Evolutionary conservation across 768 basidiomycete genomes (phyloP).

Genomic region (Termitomyces sp.): DNA sequence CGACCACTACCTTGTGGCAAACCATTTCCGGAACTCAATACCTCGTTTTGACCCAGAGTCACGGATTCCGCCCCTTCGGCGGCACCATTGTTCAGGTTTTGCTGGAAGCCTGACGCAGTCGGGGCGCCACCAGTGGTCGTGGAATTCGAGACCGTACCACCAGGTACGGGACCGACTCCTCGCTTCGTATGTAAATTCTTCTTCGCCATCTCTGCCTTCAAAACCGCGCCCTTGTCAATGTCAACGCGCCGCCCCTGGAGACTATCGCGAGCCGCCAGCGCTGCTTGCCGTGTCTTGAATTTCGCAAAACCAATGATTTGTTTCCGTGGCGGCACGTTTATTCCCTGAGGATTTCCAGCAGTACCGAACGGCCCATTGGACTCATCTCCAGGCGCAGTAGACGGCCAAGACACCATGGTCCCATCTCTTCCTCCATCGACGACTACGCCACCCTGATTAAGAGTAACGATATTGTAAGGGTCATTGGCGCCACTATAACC

Average conservation of each 20-base stretch:
- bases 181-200: slow-evolving; percentile 98
- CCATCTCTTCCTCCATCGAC: slow-evolving; percentile 75
- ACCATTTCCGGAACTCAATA: slow-evolving; percentile 35
- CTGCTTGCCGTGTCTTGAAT: slow-evolving; percentile 84
- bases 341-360: slow-evolving; percentile 18
- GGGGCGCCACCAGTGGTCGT: slow-evolving; percentile 13
- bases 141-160: slow-evolving; percentile 13
- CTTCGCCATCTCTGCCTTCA: slow-evolving; percentile 99
- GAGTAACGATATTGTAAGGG: slow-evolving; percentile 78
- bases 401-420: slow-evolving; percentile 64
- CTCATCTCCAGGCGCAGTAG: slow-evolving; percentile 27
- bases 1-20: slow-evolving; percentile 36
- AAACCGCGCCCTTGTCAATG: slow-evolving; percentile 83
- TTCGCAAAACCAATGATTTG: slow-evolving; percentile 99
- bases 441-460: slow-evolving; percentile 81
- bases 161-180: slow-evolving; percentile 67
- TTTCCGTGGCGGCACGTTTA: slow-evolving; percentile 65
- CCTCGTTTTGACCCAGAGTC: slow-evolving; percentile 15
- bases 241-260: slow-evolving; percentile 90
- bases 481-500: slow-evolving; percentile 57
- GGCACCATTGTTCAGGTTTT: slow-evolving; percentile 17
- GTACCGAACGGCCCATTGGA: slow-evolving; percentile 25
- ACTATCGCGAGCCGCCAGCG: slow-evolving; percentile 79
- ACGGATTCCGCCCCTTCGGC: slow-evolving; percentile 19
- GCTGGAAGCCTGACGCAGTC: slow-evolving; percentile 13